Base-by-base conservation (phyloP, 257 asterid species). In the Striga asiatica region DNA sequence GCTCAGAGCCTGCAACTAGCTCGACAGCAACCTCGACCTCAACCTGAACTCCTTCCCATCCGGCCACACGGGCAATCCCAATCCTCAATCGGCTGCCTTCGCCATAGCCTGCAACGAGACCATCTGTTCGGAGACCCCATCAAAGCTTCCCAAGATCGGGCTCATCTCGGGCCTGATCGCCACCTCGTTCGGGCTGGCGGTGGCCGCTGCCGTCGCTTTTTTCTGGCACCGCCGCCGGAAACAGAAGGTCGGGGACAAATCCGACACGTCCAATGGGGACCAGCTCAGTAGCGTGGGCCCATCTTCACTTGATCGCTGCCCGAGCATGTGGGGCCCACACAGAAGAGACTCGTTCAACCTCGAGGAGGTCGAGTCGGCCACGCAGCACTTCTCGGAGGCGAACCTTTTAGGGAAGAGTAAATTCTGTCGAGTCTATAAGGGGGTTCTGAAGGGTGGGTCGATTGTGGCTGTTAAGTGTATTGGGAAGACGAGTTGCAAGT, bases 301-400 rank as follows among this genome's bases (percentile, higher is more conserved):
- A n/a, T n/a, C n/a, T n/a, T n/a, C n/a, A n/a, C n/a, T n/a, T n/a
- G n/a, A n/a, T n/a, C n/a, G n/a, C n/a, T n/a, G n/a, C n/a, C n/a
- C n/a, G n/a, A n/a, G n/a, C n/a, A n/a, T n/a, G n/a, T n/a, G n/a
- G n/a, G n/a, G n/a, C n/a, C n/a, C n/a, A n/a, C n/a, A n/a, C n/a
- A n/a, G n/a, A n/a, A n/a, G n/a, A n/a, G n/a, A n/a, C n/a, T n/a
- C n/a, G 71, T 88, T 82, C 23, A 92, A 88, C 14, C 24, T 85
- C 69, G 97, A 92, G 61, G 99, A 92, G 53, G 76, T 92, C 19
- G 94, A 92, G 60, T 92, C 95, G 0, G 99, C 97, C 8, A 84
- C 99, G 6, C 97, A 79, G 59, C 93, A 92, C 74, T 92, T 92
- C 74, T 84, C 95, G 0, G 95, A 81, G 62, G 64, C 11, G 68